Base-by-base conservation (phyloP, 2,329 filamentous ascomycete species). In the Clonostachys byssicola region DNA sequence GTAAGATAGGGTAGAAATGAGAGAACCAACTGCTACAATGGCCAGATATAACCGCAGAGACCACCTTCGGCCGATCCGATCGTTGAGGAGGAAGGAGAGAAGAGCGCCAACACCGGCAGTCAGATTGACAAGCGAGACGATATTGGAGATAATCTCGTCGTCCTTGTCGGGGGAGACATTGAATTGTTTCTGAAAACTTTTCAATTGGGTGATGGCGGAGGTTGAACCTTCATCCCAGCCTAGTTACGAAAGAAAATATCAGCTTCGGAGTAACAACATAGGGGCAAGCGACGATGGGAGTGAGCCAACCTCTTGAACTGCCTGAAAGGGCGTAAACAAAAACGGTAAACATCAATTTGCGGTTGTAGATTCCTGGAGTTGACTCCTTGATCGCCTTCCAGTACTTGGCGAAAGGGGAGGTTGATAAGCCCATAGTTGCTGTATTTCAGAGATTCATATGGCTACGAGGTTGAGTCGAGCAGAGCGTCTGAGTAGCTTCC, bases 51-150 rank as follows among this genome's bases (percentile, higher is more conserved):
- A 51, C 1, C 68, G 61, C 6, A 59, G 59, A 2, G 67, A 66
- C 67, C 68, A 70, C 16, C 64, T 54, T 2, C 68, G 62, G 2
- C 69, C 68, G 18, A 71, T 58, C 6, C 60, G 56, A 48, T 72
- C 52, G 18, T 54, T 70, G 51, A 69, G 48, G 52, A 69, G 65
- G 54, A 66, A 71, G 7, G 64, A 64, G 4, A 64, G 47, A 52
- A 34, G 45, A 56, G 53, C 69, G 12, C 52, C 52, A 14, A 53
- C 42, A 3, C 43, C 46, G 20, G 40, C 45, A 9, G 51, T 50
- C 12, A 70, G 52, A 46, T 68, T 55, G 17, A 60, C 57, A 30
- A 70, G 50, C 5, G 67, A 69, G 40, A 71, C 57, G 49, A 66
- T 67, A 45, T 66, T 64, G 14, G 46, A 51, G 30, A 65, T 63